Evolutionary conservation across 164 flowering plant species (phyloP), one percentile per base, ranked within the genome.

Genomic region (Vitis amurensis): DNA sequence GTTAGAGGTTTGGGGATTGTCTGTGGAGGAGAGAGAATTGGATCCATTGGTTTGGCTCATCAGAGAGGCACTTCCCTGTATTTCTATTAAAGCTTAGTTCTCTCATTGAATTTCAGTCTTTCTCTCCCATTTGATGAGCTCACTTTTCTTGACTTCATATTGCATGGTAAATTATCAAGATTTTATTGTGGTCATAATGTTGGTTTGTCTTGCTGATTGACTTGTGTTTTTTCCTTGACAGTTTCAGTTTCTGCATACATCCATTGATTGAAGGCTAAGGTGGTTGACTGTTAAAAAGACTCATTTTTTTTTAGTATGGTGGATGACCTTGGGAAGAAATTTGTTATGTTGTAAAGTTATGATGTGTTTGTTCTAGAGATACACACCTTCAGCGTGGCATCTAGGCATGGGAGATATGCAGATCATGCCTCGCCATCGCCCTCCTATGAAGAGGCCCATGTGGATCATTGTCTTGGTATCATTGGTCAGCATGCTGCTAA

Each of bases 401-500:
- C 61, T 84, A 68, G 86, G 89, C 84, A 77, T 88, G 76, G 83
- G 86, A 50, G 89, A 87, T 71, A 66, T 91, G 78, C 91, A 84
- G 67, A 77, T 84, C 67, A 75, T 90, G 83, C 83, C 88, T 76
- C 97, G 97, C 76, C 92, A 88, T 23, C 86, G 95, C n/a, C 81
- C 87, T 71, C 86, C 80, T 44, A 65, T 89, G 62, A 92, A 78
- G 82, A 81, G 89, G 78, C 97, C 95, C 11, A 47, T 84, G 62
- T 96, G 98, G 98, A 93, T 93, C 66, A 85, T 93, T 69, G 84
- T 87, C 11, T 78, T 93, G 79, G 78, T 93, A 73, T 86, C 86
- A 27, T 72, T 96, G 68, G 86, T 91, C 70, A 79, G 88, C 71
- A n/a, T 89, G 61, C 84, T 93, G 58, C 74, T 93, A 55, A 84